Percentiles rank a stretch among this genome's conserved stretches.
phyloP scores from a whole-genome alignment of 2,329 filamentous ascomycete genomes.

The Ophiostoma ulmi region DNA sequence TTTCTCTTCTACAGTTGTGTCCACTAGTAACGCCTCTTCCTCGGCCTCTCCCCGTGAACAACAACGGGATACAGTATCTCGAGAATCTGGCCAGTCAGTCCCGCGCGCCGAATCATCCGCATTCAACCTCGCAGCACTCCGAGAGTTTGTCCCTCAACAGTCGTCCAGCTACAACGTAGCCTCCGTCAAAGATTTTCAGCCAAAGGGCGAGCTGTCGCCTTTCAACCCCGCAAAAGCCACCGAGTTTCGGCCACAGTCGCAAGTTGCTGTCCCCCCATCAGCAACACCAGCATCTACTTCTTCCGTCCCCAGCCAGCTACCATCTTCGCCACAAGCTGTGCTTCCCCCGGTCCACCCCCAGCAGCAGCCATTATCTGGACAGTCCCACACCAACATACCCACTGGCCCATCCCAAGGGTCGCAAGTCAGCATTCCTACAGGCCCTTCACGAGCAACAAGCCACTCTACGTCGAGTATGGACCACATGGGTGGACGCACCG shows the following conservation, averaged over 20 bases:
- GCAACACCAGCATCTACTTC: conserved; percentile 17
- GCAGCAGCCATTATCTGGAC: conserved; percentile 14
- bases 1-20: conserved; percentile 21
- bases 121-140: conserved; percentile 56
- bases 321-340: conserved; percentile 19
- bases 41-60: conserved; percentile 25
- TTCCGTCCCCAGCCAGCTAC: conserved; percentile 16
- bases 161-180: conserved; percentile 22
- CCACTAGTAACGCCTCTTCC: conserved; percentile 25
- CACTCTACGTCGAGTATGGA: conserved; percentile 39
- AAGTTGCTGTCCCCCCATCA: conserved; percentile 20
- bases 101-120: conserved; percentile 23
- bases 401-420: conserved; percentile 22
- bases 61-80: conserved; percentile 14
- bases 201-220: conserved; percentile 26
- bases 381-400: conserved; percentile 17
- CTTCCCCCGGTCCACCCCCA: conserved; percentile 3
- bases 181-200: conserved; percentile 24
- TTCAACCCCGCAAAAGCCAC: conserved; percentile 28
- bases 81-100: conserved; percentile 18
- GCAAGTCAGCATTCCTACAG: conserved; percentile 23
- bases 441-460: conserved; percentile 22
- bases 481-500: conserved; percentile 37
- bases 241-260: conserved; percentile 27
- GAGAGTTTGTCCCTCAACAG: conserved; percentile 35